Evolutionary conservation across 768 basidiomycete genomes (phyloP), one percentile per base, ranked within the genome.

Genomic region (Trametes cinnabarina): DNA sequence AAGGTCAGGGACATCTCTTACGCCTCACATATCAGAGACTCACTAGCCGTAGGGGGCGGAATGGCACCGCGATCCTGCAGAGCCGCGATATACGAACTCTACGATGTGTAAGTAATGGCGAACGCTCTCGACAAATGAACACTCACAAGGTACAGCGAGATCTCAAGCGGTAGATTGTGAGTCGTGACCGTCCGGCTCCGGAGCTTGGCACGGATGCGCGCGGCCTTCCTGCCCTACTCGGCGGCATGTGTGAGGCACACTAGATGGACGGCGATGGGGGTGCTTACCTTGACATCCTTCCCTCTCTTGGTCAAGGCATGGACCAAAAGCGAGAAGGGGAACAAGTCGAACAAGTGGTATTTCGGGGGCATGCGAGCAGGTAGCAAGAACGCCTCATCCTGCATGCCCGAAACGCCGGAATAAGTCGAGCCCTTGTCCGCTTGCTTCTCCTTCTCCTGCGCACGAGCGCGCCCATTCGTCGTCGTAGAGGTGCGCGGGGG

Each of bases 131-230:
- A 20, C 4, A 22, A 26, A 15, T 22, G 23, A 10, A 23, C 5
- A 68, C 81, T 43, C 52, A 86, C 87, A 52, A 88, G 67, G 69
- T 88, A 88, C 50, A 88, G 71, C 8, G 85, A 84, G 51, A 89
- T 77, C 69, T 88, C 88, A 59, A 88, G 71, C 2, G 88, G 88
- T 47, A 88, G 64, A 65, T 88, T 88, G 62, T 85, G 86, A n/a
- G n/a, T n/a, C 35, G 69, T 63, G 19, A 77, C 72, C 12, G 72
- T 69, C 48, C 74, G 72, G 57, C 74, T 73, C 53, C 71, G 71
- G 68, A 83, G 69, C 66, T 74, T 77, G 10, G 86, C 86, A 42
- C 82, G 73, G 22, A 82, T 52, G 47, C 75, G 73, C 7, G 83
- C 82, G 0, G 81, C 85, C 64, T 80, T 85, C 71, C 81, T 86